Evolutionary conservation across 1,284 basidiomycete species (phyloP).

Genomic region (Cutaneotrichosporon sp.): DNA sequence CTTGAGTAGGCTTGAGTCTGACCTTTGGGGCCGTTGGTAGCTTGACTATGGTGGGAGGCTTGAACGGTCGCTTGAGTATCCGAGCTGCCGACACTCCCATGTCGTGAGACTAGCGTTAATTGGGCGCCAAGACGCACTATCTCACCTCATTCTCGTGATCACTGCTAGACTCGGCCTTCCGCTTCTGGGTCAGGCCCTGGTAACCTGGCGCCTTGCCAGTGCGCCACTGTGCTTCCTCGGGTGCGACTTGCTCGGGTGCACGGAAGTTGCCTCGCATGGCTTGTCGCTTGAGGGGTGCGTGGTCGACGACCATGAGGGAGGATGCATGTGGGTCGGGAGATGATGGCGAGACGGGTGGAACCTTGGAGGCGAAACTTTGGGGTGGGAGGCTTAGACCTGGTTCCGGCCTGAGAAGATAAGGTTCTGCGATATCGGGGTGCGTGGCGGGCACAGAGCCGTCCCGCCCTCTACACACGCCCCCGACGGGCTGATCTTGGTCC

Average conservation of each 20-base stretch:
- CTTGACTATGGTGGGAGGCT: conserved; percentile 24
- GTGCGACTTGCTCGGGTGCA: not conserved
- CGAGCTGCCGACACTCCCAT: conserved; percentile 19
- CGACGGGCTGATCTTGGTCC: not conserved
- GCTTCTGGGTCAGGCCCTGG: conserved; percentile 35
- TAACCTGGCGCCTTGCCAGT: conserved; percentile 41
- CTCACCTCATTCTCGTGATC: not conserved
- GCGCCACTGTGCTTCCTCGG: conserved; percentile 32
- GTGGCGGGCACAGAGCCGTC: not conserved
- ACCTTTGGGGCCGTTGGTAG: not conserved
- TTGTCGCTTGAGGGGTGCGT: not conserved
- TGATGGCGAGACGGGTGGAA: not conserved
- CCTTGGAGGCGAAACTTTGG: not conserved
- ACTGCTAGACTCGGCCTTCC: not conserved
- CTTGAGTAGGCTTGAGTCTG: conserved; percentile 2
- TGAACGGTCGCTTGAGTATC: conserved; percentile 46
- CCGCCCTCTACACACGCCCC: not conserved
- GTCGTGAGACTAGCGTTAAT: conserved; percentile 4
- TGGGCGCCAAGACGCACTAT: not conserved
- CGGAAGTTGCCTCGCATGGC: conserved; percentile 6
- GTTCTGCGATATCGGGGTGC: not conserved
- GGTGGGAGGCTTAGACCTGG: not conserved
- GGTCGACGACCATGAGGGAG: not conserved
- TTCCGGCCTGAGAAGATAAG: not conserved
- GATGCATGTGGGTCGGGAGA: not conserved